A percentile compares a stretch with the other conserved stretches of the same genome.
Conservation (phyloP, 345 rosid species). For the Ceriops zippeliana region DNA sequence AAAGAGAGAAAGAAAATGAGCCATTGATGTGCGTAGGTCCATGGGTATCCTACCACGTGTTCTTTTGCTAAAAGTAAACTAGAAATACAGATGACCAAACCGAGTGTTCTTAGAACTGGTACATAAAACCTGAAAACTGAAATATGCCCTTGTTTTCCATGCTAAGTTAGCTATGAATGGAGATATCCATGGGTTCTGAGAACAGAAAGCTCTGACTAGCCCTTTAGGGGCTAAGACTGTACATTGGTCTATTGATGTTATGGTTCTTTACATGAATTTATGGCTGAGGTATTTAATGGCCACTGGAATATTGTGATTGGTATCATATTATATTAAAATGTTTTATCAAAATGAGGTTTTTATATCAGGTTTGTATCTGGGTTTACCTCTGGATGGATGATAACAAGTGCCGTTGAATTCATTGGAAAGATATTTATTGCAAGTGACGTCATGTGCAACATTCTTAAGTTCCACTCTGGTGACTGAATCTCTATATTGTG, state of each 20-base stretch:
- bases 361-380: constrained; percentile 81
- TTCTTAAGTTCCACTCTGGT: constrained; percentile 10
- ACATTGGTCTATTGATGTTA: not conserved
- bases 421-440: constrained; percentile 84
- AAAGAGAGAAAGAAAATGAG: too few species aligned
- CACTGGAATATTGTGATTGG: too few species aligned
- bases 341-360: constrained; percentile 20
- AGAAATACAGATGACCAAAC: too few species aligned
- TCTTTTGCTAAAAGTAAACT: too few species aligned
- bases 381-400: constrained; percentile 69
- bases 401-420: constrained; percentile 59
- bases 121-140: too few species aligned
- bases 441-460: constrained; percentile 40
- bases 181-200: not conserved
- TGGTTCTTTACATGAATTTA: not conserved
- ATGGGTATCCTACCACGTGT: too few species aligned
- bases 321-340: not conserved
- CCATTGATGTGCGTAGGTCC: too few species aligned
- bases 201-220: not conserved
- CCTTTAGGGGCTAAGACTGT: not conserved
- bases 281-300: too few species aligned
- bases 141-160: not conserved
- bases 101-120: too few species aligned
- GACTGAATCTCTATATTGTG: not conserved
- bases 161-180: not conserved